Conservation (phyloP, 208 protist species). For the Trypanosoma melophagium region DNA sequence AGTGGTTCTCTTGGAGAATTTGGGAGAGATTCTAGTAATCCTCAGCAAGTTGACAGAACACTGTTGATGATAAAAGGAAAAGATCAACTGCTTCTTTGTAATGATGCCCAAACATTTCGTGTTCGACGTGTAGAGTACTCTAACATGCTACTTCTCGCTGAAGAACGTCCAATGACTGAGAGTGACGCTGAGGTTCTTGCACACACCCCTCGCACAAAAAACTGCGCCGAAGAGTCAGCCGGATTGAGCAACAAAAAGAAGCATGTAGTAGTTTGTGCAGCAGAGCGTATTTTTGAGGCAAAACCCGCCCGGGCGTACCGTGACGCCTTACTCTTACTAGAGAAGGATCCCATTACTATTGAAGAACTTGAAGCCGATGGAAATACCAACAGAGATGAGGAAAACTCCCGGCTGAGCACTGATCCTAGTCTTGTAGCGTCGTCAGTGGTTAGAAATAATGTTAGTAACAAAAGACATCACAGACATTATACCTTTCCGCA, state of each 20-base stretch:
- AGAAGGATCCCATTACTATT: conserved; percentile 38
- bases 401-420: too few species aligned
- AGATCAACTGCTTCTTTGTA: conserved; percentile 36
- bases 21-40: too few species aligned
- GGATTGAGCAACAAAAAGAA: conserved; percentile 12
- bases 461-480: not conserved
- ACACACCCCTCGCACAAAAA: not conserved
- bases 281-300: conserved; percentile 52
- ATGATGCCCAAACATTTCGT: conserved; percentile 30
- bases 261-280: conserved; percentile 37
- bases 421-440: too few species aligned
- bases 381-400: not conserved
- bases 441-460: too few species aligned
- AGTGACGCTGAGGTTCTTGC: not conserved
- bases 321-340: conserved; percentile 32
- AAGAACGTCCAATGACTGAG: conserved; percentile 23
- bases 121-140: conserved; percentile 81
- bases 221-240: not conserved
- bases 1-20: too few species aligned
- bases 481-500: conserved; percentile 45
- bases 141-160: conserved; percentile 64
- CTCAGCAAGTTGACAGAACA: not conserved
- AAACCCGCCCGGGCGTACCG: conserved; percentile 34
- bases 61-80: conserved; percentile 50
- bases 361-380: conserved; percentile 42